These are phyloP conservation scores for Ramaria sp. DNA, from an alignment of 768 basidiomycete species.

Conservation along the genomic window DNA sequence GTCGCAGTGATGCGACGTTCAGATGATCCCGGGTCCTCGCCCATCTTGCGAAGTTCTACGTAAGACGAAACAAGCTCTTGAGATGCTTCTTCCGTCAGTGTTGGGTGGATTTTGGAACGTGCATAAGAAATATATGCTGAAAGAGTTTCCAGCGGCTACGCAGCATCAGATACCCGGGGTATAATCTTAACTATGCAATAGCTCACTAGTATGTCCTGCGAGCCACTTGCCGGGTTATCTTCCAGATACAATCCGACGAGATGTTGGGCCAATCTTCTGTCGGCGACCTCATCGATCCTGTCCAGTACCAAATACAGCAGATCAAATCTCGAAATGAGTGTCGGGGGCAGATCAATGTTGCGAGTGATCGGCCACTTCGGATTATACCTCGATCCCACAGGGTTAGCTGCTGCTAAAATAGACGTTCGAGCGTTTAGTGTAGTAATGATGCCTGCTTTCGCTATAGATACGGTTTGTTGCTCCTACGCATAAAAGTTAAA, in stretches of 20 bases:
- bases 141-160: conserved; percentile 77
- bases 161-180: neutral
- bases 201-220: conserved; percentile 68
- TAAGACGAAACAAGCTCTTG: conserved; percentile 80
- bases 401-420: conserved; percentile 95
- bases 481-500: conserved; percentile 42
- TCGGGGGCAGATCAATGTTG: conserved; percentile 97
- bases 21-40: conserved; percentile 71
- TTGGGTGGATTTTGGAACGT: conserved; percentile 73
- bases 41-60: conserved; percentile 88
- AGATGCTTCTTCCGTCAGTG: conserved; percentile 77
- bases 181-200: neutral
- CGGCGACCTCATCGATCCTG: conserved; percentile 80
- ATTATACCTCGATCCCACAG: conserved; percentile 93
- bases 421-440: conserved; percentile 98
- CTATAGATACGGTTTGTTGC: conserved; percentile 99
- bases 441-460: conserved; percentile 98
- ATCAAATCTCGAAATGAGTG: conserved; percentile 96
- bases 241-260: conserved; percentile 91
- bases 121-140: conserved; percentile 94
- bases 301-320: conserved; percentile 92
- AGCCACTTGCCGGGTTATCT: conserved; percentile 60
- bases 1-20: conserved; percentile 98
- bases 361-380: conserved; percentile 82
- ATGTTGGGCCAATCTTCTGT: conserved; percentile 83